These are phyloP conservation scores for Colletotrichum musicola DNA, from an alignment of 2,329 filamentous ascomycete genomes.

Conservation along the genomic window DNA sequence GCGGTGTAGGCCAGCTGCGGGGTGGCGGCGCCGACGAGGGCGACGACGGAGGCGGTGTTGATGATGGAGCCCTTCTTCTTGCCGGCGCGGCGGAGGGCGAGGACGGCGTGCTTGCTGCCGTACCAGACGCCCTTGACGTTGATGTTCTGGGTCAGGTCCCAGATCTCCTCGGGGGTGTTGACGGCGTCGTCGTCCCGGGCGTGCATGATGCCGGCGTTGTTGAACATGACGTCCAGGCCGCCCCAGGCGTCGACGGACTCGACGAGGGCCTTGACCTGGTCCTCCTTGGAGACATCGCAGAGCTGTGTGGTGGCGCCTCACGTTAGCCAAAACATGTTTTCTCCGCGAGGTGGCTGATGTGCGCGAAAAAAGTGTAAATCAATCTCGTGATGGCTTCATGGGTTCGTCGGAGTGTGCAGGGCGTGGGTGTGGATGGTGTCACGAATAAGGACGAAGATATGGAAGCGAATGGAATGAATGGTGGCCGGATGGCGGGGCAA, in stretches of 20 bases:
- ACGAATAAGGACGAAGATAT: too few species aligned
- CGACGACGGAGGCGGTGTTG: conserved; percentile 92
- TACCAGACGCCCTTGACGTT: conserved; percentile 99
- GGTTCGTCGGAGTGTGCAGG: neutral
- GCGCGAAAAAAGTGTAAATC: neutral
- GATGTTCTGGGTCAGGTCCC: conserved; percentile 93
- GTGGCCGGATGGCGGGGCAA: conserved; percentile 25
- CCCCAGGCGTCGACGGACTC: conserved; percentile 85
- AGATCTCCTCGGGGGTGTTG: conserved; percentile 88
- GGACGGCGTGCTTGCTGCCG: conserved; percentile 90
- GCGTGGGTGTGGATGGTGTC: too few species aligned
- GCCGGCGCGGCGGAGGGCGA: conserved; percentile 81
- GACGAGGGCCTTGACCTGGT: conserved; percentile 80
- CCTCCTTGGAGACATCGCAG: conserved; percentile 88
- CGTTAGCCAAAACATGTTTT: neutral
- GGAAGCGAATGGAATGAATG: neutral
- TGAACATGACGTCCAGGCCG: conserved; percentile 92
- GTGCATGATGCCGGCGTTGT: conserved; percentile 99
- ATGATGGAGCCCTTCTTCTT: conserved; percentile 88
- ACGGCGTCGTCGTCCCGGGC: conserved; percentile 83
- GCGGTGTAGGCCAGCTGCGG: conserved; percentile 94
- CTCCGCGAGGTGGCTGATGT: neutral
- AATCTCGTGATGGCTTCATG: conserved; percentile 17
- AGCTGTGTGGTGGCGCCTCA: conserved; percentile 31
- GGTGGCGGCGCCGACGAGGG: conserved; percentile 86